A percentile compares a stretch with the other conserved stretches of the same genome.
Conservation (phyloP, 768 basidiomycete genomes). For the Mycena galericulata region DNA sequence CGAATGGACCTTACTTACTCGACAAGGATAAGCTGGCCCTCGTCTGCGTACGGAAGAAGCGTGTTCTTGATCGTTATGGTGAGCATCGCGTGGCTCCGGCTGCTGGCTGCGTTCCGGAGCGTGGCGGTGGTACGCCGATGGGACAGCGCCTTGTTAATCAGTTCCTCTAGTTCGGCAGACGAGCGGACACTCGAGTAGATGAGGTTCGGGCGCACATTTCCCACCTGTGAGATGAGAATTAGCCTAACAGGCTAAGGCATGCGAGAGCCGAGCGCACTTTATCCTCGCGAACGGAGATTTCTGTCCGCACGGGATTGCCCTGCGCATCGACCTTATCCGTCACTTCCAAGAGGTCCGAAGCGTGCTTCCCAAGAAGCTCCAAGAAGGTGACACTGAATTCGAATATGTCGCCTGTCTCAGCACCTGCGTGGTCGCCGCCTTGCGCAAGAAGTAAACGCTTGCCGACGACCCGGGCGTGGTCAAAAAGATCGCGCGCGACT, state of each 20-base stretch:
- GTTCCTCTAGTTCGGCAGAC: conserved; percentile 45
- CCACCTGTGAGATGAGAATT: conserved; percentile 23
- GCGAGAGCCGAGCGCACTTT: conserved; percentile 35
- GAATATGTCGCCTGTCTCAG: conserved; percentile 39
- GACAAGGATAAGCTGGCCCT: conserved; percentile 50
- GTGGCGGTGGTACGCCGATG: conserved; percentile 48
- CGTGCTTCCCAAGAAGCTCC: conserved; percentile 47
- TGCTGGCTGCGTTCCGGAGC: conserved; percentile 45
- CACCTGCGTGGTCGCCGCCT: conserved; percentile 1
- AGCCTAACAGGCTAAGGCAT: background rate
- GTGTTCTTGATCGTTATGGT: conserved; percentile 48
- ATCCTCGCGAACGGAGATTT: conserved; percentile 46
- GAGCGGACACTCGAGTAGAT: conserved; percentile 40
- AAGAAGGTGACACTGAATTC: conserved; percentile 49
- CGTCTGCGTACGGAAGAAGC: conserved; percentile 47
- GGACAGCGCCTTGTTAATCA: conserved; percentile 44
- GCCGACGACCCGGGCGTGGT: conserved; percentile 36
- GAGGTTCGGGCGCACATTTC: conserved; percentile 45
- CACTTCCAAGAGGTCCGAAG: conserved; percentile 44
- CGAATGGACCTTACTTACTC: conserved; percentile 40
- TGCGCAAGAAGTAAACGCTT: conserved; percentile 36
- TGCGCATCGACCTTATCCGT: conserved; percentile 38
- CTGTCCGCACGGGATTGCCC: conserved; percentile 42
- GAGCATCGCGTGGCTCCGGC: conserved; percentile 49
- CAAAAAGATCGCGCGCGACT: conserved; percentile 49